A percentile compares a stretch with the other conserved stretches of the same genome.
phyloP scores from a whole-genome alignment of 2,329 filamentous ascomycete species.

The Diaporthe sp. region DNA sequence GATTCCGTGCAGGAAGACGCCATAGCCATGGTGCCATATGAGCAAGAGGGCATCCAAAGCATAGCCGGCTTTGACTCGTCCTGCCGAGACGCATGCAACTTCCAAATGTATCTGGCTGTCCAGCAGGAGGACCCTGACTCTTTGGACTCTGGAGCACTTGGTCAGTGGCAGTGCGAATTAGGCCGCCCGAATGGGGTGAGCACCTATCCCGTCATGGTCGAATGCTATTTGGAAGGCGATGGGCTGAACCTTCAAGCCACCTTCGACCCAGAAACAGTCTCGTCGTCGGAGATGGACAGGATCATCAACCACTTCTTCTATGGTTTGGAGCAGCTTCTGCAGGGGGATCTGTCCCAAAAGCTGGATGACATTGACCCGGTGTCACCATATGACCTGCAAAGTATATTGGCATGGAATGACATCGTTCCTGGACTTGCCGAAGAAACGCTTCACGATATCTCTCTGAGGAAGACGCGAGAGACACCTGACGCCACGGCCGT shows the following conservation, averaged over 20 bases:
- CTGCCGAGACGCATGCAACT: neutral
- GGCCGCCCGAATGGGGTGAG: neutral
- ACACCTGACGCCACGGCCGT: neutral
- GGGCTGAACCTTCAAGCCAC: neutral
- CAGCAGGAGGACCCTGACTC: neutral
- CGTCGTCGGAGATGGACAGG: neutral
- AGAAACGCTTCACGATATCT: neutral
- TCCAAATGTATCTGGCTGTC: neutral
- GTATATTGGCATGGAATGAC: neutral
- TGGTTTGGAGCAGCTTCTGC: neutral
- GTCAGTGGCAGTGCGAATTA: neutral
- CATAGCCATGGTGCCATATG: slow-evolving; percentile 63
- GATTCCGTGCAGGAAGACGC: neutral
- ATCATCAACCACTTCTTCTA: slow-evolving; percentile 1
- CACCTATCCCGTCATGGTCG: neutral
- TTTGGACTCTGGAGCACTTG: neutral
- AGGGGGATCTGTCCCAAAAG: neutral
- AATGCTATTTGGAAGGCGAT: neutral
- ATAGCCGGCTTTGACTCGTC: slow-evolving; percentile 55
- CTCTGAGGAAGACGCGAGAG: neutral
- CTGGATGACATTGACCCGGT: neutral
- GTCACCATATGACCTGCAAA: neutral
- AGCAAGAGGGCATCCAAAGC: slow-evolving; percentile 70
- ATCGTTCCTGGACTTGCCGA: neutral
- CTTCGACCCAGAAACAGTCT: neutral